A percentile compares a stretch with the other conserved stretches of the same genome.
These are phyloP conservation scores for Pythium vanterpoolii DNA, from an alignment of 352 stramenopile species.

Conservation along the genomic window DNA sequence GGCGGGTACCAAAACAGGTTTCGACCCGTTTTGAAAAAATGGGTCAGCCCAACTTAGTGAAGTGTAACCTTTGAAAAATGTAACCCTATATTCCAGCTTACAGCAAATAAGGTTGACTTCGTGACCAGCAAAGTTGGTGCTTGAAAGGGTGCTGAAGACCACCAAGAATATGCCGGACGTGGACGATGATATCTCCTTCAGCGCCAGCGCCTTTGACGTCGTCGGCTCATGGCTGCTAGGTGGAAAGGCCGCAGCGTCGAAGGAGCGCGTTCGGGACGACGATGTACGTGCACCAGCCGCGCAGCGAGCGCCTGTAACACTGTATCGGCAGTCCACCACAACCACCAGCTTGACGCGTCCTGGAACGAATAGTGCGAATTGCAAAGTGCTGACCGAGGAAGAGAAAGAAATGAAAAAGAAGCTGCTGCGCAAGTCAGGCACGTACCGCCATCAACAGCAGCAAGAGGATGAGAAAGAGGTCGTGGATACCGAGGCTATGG, in stretches of 20 bases:
- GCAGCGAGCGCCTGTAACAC: slow-evolving; percentile 30
- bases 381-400: slow-evolving; percentile 41
- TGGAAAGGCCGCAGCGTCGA: slow-evolving; percentile 16
- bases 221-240: slow-evolving; percentile 63
- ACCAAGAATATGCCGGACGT: slow-evolving; percentile 20
- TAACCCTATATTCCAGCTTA: slow-evolving; percentile 2
- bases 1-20: neutral
- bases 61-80: slow-evolving; percentile 1
- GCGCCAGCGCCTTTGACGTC: slow-evolving; percentile 48
- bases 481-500: slow-evolving; percentile 31
- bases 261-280: slow-evolving; percentile 12
- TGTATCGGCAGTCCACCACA: slow-evolving; percentile 49
- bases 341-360: slow-evolving; percentile 17
- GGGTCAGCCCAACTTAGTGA: slow-evolving; percentile 1
- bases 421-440: slow-evolving; percentile 48
- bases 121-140: slow-evolving; percentile 8
- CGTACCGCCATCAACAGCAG: slow-evolving; percentile 26
- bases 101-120: slow-evolving; percentile 6
- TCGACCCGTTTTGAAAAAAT: neutral
- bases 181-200: slow-evolving; percentile 58
- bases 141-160: slow-evolving; percentile 4
- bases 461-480: slow-evolving; percentile 33
- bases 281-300: neutral
- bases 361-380: slow-evolving; percentile 26
- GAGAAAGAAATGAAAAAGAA: slow-evolving; percentile 77